Evolutionary conservation across 2,329 filamentous ascomycete genomes (phyloP).

Genomic region (Xylaria polymorpha): DNA sequence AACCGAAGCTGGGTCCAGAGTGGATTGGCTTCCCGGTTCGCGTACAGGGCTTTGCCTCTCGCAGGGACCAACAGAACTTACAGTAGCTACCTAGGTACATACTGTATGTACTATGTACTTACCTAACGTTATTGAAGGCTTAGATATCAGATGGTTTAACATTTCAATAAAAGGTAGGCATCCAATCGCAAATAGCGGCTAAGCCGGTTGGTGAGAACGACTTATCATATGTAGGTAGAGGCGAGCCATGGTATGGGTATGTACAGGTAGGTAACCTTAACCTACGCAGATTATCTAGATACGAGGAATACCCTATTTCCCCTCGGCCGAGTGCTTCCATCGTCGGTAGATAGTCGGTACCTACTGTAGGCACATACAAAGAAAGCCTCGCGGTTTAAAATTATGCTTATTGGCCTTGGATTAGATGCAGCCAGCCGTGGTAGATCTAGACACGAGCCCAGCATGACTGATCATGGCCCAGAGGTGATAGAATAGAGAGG

Average conservation of each 20-base stretch:
- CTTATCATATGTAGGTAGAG: too few relatives aligned
- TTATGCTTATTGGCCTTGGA: not conserved
- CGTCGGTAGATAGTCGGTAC: too few relatives aligned
- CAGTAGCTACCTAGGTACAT: too few relatives aligned
- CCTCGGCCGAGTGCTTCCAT: too few relatives aligned
- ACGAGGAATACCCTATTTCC: too few relatives aligned
- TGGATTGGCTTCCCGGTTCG: not conserved
- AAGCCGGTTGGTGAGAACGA: not conserved
- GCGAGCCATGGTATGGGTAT: too few relatives aligned
- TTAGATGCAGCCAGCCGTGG: conserved; percentile 4
- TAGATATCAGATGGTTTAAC: not conserved
- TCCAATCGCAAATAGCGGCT: not conserved
- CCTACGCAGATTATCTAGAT: too few relatives aligned
- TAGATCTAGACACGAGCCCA: not conserved
- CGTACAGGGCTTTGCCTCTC: not conserved
- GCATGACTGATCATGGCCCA: not conserved
- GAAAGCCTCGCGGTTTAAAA: not conserved
- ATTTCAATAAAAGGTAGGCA: not conserved
- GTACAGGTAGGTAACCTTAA: too few relatives aligned
- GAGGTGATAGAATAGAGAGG: not conserved
- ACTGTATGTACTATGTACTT: not conserved
- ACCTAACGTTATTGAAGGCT: not conserved
- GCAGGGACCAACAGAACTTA: too few relatives aligned
- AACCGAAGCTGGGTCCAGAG: conserved; percentile 18
- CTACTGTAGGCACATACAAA: not conserved